Base-by-base conservation (phyloP, 2,329 filamentous ascomycete species). In the Huntiella moniliformis region DNA sequence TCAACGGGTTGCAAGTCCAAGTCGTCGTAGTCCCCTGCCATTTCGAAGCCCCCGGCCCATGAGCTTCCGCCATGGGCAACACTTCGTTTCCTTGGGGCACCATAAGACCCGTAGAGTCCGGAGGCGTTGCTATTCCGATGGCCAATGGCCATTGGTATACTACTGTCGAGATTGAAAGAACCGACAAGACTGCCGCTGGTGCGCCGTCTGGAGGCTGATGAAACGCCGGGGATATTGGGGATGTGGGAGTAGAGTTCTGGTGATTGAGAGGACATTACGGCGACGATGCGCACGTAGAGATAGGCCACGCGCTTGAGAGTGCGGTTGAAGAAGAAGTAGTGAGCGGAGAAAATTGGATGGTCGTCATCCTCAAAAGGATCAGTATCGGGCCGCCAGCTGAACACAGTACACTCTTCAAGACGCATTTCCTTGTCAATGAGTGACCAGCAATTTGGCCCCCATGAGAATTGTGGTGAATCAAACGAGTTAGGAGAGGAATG, bases 301-400 rank as follows among this genome's bases (percentile, higher is more conserved):
- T 98, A 98, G 50, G 85, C 87, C 13, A 98, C 88, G 37, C 91
- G 77, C 66, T 96, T 96, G 57, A 80, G 73, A 18, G 78, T 69
- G 56, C 88, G 88, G 67, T 93, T 95, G 71, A 95, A 96, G 61
- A 96, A 93, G 67, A 98, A 94, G 62, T 93, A 95, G 60, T 96
- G 87, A 51, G 87, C 71, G 42, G 83, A 86, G 88, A 88, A 98
- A 51, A 98, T 87, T 7, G 87, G 81, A 51, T 84, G 83, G 57
- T 95, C 86, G 51, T 93, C 87, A 52, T 86, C 86, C 54, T 87
- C 81, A 55, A 92, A 94, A 0, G 86, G 85, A 56, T 94, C 87
- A 51, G 87, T 83, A 36, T 85, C 79, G 0, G 91, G 91, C 44
- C 81, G 75, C 63, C 93, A 98, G 47, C 80, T 82, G 61, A 94